Evolutionary conservation across 306 rosid genomes (phyloP).

Genomic region (Nissolia schottii): DNA sequence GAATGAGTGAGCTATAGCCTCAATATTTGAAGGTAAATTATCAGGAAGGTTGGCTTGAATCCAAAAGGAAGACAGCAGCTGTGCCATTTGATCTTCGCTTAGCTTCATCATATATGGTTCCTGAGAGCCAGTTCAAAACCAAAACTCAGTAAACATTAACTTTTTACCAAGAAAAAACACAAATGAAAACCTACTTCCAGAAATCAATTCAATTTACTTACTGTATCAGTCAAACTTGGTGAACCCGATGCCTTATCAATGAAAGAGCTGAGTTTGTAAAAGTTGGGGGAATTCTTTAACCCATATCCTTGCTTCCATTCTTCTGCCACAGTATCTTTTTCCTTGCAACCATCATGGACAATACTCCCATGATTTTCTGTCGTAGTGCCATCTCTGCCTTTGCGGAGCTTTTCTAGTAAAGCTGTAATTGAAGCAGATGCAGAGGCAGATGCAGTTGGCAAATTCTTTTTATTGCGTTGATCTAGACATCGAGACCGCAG

Average conservation of each 20-base stretch:
- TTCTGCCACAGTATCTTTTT: constrained; percentile 46
- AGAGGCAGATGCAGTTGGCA: constrained; percentile 62
- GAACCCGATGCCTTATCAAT: constrained; percentile 65
- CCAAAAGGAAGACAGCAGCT: constrained; percentile 92
- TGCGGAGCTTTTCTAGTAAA: constrained; percentile 87
- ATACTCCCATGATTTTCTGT: constrained; percentile 37
- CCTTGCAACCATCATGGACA: constrained; percentile 45
- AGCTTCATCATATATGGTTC: constrained; percentile 76
- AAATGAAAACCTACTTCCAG: not conserved
- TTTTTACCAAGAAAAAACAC: not conserved
- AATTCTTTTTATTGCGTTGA: constrained; percentile 57
- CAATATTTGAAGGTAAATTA: constrained; percentile 83
- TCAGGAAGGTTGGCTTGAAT: constrained; percentile 77
- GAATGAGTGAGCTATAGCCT: constrained; percentile 82
- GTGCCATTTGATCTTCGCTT: constrained; percentile 81
- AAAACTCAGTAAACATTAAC: constrained; percentile 8
- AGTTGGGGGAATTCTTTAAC: constrained; percentile 62
- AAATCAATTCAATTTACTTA: constrained; percentile 34
- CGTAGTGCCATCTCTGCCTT: constrained; percentile 54
- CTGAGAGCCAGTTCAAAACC: constrained; percentile 45
- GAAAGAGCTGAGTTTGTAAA: constrained; percentile 60
- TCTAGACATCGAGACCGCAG: constrained; percentile 49
- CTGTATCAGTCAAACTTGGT: constrained; percentile 48
- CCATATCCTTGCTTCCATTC: constrained; percentile 62
- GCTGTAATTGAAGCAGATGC: constrained; percentile 86